Evolutionary conservation across 2,329 filamentous ascomycete genomes (phyloP).

Genomic region (Pestalotiopsis fici): DNA sequence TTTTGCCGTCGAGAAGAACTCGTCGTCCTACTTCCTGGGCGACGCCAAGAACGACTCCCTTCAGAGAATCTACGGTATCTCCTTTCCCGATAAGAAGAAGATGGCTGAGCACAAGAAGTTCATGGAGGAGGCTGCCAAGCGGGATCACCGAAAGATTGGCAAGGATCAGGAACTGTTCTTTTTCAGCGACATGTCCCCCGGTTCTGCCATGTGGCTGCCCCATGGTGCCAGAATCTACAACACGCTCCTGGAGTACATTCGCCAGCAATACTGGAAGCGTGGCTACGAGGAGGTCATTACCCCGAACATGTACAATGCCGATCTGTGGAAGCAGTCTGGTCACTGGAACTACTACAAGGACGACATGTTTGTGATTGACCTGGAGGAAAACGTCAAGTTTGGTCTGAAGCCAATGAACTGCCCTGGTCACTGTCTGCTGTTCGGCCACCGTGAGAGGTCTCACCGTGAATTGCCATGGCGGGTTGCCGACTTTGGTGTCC

Average conservation of each 20-base stretch:
- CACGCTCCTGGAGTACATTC: conserved; percentile 77
- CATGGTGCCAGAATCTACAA: conserved; percentile 78
- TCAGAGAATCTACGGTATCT: conserved; percentile 94
- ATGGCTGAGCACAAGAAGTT: conserved; percentile 94
- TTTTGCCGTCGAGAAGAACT: conserved; percentile 85
- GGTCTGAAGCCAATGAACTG: conserved; percentile 94
- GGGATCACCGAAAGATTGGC: conserved; percentile 91
- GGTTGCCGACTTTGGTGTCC: conserved; percentile 82
- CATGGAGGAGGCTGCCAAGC: conserved; percentile 95
- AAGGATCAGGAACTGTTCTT: conserved; percentile 97
- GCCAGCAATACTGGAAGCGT: conserved; percentile 87
- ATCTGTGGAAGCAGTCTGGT: conserved; percentile 91
- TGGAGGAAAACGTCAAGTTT: conserved; percentile 70
- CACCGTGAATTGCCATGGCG: conserved; percentile 82
- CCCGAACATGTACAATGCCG: conserved; percentile 94
- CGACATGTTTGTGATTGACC: conserved; percentile 77
- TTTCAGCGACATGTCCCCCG: conserved; percentile 92
- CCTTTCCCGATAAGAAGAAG: conserved; percentile 92
- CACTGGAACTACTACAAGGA: conserved; percentile 95
- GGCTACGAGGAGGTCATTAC: conserved; percentile 95
- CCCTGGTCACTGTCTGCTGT: conserved; percentile 84
- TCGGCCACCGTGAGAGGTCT: conserved; percentile 70
- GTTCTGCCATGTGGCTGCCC: conserved; percentile 88
- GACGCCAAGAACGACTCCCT: conserved; percentile 92
- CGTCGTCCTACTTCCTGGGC: conserved; percentile 85